Percentiles rank a stretch among this genome's conserved stretches.
Conservation (phyloP, 2,329 filamentous ascomycete species). For the Trichoderma simmonsii region DNA sequence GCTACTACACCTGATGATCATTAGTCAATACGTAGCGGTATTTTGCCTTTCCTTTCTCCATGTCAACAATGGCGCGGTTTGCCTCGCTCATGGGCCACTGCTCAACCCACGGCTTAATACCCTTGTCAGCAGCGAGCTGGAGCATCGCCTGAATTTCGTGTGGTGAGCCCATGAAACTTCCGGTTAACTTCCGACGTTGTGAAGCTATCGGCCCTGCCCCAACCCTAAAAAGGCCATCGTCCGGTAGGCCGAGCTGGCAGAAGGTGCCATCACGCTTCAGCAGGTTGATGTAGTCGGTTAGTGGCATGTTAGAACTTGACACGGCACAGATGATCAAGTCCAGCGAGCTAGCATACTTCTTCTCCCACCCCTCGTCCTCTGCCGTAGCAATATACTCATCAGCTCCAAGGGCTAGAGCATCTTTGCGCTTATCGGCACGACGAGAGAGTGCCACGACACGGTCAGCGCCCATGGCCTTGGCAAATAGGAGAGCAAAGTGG, state of each 20-base stretch:
- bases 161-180: conserved; percentile 47
- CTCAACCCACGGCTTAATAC: conserved; percentile 56
- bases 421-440: conserved; percentile 47
- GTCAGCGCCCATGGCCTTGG: conserved; percentile 62
- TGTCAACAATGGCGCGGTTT: conserved; percentile 53
- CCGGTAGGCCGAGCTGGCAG: conserved; percentile 55
- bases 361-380: conserved; percentile 50
- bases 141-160: conserved; percentile 59
- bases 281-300: conserved; percentile 58
- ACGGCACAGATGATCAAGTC: conserved; percentile 60
- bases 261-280: conserved; percentile 58
- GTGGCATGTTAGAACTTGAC: conserved; percentile 52
- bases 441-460: conserved; percentile 58
- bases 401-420: conserved; percentile 55
- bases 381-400: conserved; percentile 43
- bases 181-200: conserved; percentile 42
- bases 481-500: conserved; percentile 65
- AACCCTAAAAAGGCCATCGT: conserved; percentile 12
- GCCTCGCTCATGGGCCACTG: conserved; percentile 52
- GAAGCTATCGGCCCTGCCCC: conserved; percentile 45
- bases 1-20: conserved; percentile 23
- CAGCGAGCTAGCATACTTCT: conserved; percentile 46
- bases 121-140: conserved; percentile 53
- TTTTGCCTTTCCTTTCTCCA: conserved; percentile 51
- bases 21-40: conserved; percentile 48